Base-by-base conservation (phyloP, 2,329 filamentous ascomycete genomes). In the Fusarium pseudoanthophilum region DNA sequence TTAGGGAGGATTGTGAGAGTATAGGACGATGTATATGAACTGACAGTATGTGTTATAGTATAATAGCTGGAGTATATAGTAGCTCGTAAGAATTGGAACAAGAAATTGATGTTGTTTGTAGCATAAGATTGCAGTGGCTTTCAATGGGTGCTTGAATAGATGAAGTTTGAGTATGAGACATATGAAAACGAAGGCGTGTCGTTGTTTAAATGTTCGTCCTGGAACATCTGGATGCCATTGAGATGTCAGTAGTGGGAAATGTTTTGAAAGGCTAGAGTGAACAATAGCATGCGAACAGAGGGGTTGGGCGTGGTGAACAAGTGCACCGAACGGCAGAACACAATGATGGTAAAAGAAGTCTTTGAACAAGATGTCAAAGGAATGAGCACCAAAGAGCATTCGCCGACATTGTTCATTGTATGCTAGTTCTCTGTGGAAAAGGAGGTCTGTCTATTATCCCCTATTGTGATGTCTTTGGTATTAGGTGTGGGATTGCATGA, bases 381-480 rank as follows among this genome's bases (percentile, higher is more conserved):
- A 21, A 11, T 3, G 0, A 36, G 4, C 0, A 4, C 6, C n/a
- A 52, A 52, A 36, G 13, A 11, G 6, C 1, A 0, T n/a, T n/a
- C n/a, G n/a, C n/a, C n/a, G n/a, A n/a, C n/a, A n/a, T 52, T 15
- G 2, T 20, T 11, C 2, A 21, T 52, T 36, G 18, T 26, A 4
- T 21, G n/a, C n/a, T 36, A 5, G 49, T 26, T 5, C 6, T 4
- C 26, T 4, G 20, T 24, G n/a, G n/a, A 26, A 36, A 36, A 1
- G 16, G 16, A 34, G 30, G 3, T 15, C 1, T 5, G n/a, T 5
- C 11, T 26, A 20, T 24, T 20, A 11, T 26, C 49, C 11, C 48
- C 30, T 36, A 15, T 26, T 26, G 13, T 11, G 8, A 26, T 20
- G 30, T 15, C 21, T 34, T 20, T 26, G 30, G 30, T 24, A 6